Evolutionary conservation across 2,329 filamentous ascomycete species (phyloP).

Genomic region (Trichoderma harzianum): DNA sequence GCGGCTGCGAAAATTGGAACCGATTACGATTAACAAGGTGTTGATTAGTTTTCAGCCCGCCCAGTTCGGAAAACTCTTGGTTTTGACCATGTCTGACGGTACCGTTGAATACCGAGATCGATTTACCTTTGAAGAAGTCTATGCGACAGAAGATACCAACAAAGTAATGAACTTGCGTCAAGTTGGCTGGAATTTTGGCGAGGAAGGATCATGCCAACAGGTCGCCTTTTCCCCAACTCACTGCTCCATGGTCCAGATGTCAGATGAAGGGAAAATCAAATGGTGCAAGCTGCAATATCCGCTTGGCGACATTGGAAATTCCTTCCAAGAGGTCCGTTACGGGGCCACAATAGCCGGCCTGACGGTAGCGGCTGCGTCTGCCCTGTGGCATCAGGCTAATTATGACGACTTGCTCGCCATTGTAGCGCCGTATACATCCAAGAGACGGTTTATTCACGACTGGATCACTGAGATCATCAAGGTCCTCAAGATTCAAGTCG

Average conservation of each 20-base stretch:
- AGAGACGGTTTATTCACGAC: constrained; percentile 52
- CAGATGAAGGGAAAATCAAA: constrained; percentile 55
- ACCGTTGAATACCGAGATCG: constrained; percentile 78
- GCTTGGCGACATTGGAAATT: constrained; percentile 45
- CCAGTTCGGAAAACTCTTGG: constrained; percentile 68
- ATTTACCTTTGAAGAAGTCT: constrained; percentile 66
- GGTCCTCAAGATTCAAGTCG: constrained; percentile 69
- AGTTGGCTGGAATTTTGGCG: constrained; percentile 70
- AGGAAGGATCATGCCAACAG: constrained; percentile 61
- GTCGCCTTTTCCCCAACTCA: constrained; percentile 59
- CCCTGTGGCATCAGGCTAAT: constrained; percentile 45
- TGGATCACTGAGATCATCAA: constrained; percentile 66
- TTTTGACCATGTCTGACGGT: constrained; percentile 75
- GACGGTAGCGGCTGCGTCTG: constrained; percentile 48
- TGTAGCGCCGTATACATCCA: constrained; percentile 47
- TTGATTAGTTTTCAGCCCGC: constrained; percentile 65
- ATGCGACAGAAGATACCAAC: constrained; percentile 59
- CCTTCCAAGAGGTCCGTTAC: constrained; percentile 50
- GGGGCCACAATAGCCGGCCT: constrained; percentile 60
- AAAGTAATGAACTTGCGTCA: constrained; percentile 70
- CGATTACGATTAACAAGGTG: constrained; percentile 68
- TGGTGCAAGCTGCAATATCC: constrained; percentile 57
- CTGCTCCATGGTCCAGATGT: constrained; percentile 56
- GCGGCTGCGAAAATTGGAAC: constrained; percentile 61
- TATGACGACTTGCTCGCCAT: constrained; percentile 72